These are phyloP conservation scores for Lactarius hengduanensis DNA, from an alignment of 768 basidiomycete genomes.

Conservation along the genomic window DNA sequence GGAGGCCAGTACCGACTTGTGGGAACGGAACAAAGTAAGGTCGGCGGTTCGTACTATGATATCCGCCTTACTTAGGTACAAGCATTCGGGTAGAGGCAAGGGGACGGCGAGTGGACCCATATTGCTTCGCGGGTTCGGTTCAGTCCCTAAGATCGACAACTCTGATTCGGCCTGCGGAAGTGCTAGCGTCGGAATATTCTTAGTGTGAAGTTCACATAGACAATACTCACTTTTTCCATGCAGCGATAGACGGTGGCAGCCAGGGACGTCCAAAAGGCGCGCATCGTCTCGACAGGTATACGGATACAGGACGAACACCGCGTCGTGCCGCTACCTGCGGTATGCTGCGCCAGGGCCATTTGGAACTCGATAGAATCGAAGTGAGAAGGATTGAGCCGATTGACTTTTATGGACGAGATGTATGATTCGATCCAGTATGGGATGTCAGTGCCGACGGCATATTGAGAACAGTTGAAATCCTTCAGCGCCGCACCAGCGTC, in stretches of 20 bases:
- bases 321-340: too few species aligned
- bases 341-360: not conserved
- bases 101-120: too few species aligned
- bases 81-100: not conserved
- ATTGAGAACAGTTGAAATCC: not conserved
- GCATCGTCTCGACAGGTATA: not conserved
- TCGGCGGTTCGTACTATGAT: conserved; percentile 17
- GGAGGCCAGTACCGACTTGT: conserved; percentile 35
- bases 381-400: not conserved
- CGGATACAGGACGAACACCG: not conserved
- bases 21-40: conserved; percentile 30
- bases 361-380: conserved; percentile 13
- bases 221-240: not conserved
- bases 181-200: not conserved
- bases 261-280: conserved; percentile 12
- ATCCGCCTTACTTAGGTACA: conserved; percentile 7
- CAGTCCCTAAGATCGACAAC: not conserved
- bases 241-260: not conserved
- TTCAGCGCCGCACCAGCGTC: not conserved
- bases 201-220: not conserved
- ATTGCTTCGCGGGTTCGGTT: too few species aligned
- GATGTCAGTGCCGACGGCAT: not conserved
- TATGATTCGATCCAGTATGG: conserved; percentile 4
- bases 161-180: conserved; percentile 1
- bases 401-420: not conserved